These are phyloP conservation scores for Kandelia obovata DNA, from an alignment of 345 rosid species.

Conservation along the genomic window DNA sequence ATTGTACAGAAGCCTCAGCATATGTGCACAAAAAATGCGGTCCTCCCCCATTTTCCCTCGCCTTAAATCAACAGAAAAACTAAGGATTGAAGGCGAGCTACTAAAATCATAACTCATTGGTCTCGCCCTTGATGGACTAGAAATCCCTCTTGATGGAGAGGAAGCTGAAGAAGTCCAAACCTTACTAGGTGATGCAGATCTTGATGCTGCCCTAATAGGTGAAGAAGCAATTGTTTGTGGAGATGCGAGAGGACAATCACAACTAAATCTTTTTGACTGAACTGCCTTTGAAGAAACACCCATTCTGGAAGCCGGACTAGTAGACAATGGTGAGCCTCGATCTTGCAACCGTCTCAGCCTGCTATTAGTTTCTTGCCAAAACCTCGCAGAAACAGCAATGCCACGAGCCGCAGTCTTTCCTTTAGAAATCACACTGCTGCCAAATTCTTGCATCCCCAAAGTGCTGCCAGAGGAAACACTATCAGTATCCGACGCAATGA, in stretches of 20 bases:
- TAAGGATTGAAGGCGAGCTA: conserved; percentile 69
- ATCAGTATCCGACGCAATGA: conserved; percentile 70
- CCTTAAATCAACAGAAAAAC: conserved; percentile 80
- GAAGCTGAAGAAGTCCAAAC: conserved; percentile 56
- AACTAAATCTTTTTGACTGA: conserved; percentile 63
- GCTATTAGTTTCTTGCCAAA: conserved; percentile 95
- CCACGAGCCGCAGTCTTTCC: conserved; percentile 46
- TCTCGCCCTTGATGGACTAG: conserved; percentile 74
- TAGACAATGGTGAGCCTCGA: conserved; percentile 64
- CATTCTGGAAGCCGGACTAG: conserved; percentile 57
- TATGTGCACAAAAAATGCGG: conserved; percentile 68
- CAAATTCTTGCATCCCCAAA: conserved; percentile 49
- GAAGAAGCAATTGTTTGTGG: conserved; percentile 62
- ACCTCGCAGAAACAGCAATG: conserved; percentile 56
- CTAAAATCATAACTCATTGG: conserved; percentile 36
- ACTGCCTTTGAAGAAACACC: conserved; percentile 47
- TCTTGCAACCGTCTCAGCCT: conserved; percentile 85
- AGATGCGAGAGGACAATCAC: conserved; percentile 50
- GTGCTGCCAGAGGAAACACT: conserved; percentile 78
- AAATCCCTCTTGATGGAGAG: conserved; percentile 54
- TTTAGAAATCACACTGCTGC: conserved; percentile 40
- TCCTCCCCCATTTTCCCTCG: conserved; percentile 83
- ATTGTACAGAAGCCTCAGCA: conserved; percentile 80
- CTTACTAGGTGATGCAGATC: conserved; percentile 82
- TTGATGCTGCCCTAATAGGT: conserved; percentile 48